Evolutionary conservation across 768 basidiomycete genomes (phyloP).

Genomic region (Lentinula aciculospora): DNA sequence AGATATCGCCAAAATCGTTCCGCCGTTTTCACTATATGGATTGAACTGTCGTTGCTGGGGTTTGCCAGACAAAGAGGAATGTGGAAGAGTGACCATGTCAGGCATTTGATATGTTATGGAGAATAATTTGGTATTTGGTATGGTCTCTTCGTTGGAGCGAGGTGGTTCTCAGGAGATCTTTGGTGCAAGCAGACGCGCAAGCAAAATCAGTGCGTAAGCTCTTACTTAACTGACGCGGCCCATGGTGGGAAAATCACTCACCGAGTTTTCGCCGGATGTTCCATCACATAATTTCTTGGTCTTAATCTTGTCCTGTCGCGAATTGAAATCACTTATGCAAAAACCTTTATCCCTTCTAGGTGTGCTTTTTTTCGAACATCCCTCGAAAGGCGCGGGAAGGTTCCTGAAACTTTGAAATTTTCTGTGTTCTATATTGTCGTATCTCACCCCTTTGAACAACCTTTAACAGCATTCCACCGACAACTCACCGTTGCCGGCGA

Average conservation of each 20-base stretch:
- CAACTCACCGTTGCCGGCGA: not conserved
- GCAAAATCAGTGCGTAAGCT: not conserved
- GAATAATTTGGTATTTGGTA: not conserved
- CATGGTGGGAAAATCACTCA: not conserved
- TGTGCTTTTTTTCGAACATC: not conserved
- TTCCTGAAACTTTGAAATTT: not conserved
- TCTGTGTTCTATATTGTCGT: not conserved
- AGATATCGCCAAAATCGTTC: constrained; percentile 93
- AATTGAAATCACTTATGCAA: not conserved
- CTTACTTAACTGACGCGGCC: constrained; percentile 4
- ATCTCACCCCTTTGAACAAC: not conserved
- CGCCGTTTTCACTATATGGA: constrained; percentile 91
- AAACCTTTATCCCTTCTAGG: not conserved
- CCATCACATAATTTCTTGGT: not conserved
- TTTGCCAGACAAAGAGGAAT: constrained; percentile 6
- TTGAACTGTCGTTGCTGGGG: constrained; percentile 66
- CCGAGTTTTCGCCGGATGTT: not conserved
- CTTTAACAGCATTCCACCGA: not conserved
- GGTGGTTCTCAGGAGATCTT: not conserved
- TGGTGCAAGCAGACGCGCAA: not conserved
- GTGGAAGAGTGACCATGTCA: constrained; percentile 30
- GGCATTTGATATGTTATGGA: constrained; percentile 20
- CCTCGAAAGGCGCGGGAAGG: not conserved
- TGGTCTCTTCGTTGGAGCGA: not conserved
- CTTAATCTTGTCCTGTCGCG: not conserved